Conservation (phyloP, 176 grass and related monocot species). For the Carex myosuroides region DNA sequence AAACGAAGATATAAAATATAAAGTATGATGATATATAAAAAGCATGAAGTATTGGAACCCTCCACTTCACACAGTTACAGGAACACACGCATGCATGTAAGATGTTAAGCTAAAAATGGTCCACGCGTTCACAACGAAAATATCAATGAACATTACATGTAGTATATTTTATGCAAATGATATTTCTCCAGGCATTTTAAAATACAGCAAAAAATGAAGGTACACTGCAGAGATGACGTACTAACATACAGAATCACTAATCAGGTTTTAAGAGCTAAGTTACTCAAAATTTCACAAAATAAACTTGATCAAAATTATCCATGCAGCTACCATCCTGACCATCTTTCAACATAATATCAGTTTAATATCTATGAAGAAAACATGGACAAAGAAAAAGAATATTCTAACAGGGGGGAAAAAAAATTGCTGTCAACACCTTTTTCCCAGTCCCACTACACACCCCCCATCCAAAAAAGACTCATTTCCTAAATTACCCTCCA, state of each 20-base stretch:
- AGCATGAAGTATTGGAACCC: no score
- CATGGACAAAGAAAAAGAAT: background rate
- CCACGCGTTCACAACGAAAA: background rate
- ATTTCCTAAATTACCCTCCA: conserved; percentile 12
- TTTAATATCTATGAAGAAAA: conserved; percentile 14
- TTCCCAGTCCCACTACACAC: background rate
- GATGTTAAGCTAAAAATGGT: background rate
- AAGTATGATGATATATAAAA: no score
- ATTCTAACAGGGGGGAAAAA: background rate
- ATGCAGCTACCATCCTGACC: background rate
- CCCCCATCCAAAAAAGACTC: background rate
- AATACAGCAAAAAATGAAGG: background rate
- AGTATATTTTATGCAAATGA: background rate
- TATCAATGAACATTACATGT: background rate
- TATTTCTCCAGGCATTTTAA: background rate
- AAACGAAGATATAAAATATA: no score
- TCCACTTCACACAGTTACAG: background rate
- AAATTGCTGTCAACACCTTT: conserved; percentile 7
- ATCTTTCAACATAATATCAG: background rate
- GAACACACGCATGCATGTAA: background rate
- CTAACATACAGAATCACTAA: background rate
- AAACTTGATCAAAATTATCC: conserved; percentile 3
- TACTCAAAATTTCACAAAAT: background rate
- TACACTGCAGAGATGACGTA: background rate
- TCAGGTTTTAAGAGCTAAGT: background rate